These are phyloP conservation scores for Rhipidocladum racemiflorum DNA, from an alignment of 176 grass and related monocot species.

Conservation along the genomic window DNA sequence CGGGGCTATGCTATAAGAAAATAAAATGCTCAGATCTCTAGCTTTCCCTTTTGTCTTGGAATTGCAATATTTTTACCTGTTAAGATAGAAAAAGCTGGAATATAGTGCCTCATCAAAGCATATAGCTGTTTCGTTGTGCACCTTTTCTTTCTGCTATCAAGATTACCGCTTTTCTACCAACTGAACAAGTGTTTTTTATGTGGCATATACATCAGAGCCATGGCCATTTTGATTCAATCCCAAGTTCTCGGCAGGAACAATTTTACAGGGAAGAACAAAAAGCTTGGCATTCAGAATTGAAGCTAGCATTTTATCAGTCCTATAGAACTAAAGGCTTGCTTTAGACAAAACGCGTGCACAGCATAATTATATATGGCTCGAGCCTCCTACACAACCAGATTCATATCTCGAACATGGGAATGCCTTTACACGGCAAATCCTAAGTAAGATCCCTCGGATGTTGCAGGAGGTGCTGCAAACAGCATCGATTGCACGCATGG, in stretches of 20 bases:
- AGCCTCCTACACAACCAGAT: neutral
- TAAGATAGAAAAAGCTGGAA: neutral
- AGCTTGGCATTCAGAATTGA: neutral
- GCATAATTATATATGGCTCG: neutral
- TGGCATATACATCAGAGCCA: too few species aligned
- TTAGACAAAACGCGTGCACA: neutral
- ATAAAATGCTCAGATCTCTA: neutral
- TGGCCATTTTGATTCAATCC: neutral
- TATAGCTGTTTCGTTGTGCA: neutral
- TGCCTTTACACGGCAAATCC: neutral
- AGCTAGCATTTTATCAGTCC: neutral
- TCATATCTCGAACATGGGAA: neutral
- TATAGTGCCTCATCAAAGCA: neutral
- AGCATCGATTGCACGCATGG: neutral
- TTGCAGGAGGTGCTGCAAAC: neutral
- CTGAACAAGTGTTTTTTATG: too few species aligned
- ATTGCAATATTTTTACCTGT: neutral
- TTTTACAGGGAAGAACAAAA: neutral
- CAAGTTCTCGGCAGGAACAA: neutral
- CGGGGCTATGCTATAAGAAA: neutral
- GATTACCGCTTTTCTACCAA: neutral
- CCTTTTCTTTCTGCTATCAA: neutral
- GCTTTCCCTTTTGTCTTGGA: neutral
- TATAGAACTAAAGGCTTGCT: neutral
- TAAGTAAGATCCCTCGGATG: neutral